Percentiles rank a stretch among this genome's conserved stretches.
phyloP scores from a whole-genome alignment of 192 early-diverging fungal species.

The Coemansia sp. region DNA sequence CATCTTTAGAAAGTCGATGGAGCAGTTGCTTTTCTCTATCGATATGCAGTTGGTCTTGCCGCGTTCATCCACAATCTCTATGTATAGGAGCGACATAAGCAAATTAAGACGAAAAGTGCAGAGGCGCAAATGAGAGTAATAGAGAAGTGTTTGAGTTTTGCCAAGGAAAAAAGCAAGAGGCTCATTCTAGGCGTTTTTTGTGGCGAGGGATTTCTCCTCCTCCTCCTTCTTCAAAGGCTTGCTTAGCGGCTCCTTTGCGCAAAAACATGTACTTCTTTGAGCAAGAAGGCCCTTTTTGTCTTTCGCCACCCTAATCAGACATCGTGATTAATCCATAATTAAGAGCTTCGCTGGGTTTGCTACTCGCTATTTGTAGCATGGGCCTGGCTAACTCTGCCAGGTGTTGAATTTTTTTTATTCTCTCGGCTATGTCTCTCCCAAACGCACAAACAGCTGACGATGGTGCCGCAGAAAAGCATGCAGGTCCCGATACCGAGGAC shows the following conservation, averaged over 20 bases:
- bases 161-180: neutral
- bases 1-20: neutral
- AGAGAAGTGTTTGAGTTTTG: neutral
- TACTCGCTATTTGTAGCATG: neutral
- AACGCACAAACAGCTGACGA: neutral
- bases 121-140: neutral
- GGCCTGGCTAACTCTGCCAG: neutral
- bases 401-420: neutral
- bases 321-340: neutral
- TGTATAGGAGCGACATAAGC: neutral
- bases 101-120: neutral
- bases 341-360: neutral
- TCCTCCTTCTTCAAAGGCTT: neutral
- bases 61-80: constrained; percentile 2
- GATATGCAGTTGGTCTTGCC: neutral
- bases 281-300: neutral
- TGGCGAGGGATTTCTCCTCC: neutral
- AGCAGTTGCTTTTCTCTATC: neutral
- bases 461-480: neutral
- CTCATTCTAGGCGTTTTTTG: neutral
- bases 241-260: neutral
- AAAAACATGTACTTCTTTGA: neutral
- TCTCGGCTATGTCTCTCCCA: neutral
- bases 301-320: neutral
- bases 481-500: neutral